Percentiles rank a stretch among this genome's conserved stretches.
Conservation (phyloP, 345 rosid genomes). For the Cardiospermum halicacabum region DNA sequence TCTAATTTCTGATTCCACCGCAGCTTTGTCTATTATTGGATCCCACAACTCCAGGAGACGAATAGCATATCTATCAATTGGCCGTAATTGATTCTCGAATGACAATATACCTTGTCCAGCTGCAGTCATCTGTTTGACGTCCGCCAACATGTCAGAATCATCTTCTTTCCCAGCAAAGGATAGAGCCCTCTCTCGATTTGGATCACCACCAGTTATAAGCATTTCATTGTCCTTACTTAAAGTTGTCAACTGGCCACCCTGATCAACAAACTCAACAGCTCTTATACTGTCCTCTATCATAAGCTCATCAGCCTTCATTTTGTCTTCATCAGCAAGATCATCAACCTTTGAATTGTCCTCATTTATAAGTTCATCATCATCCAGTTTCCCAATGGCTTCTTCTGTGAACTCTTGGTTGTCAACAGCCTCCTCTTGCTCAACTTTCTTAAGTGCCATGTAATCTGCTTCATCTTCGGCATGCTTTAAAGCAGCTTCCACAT, state of each 20-base stretch:
- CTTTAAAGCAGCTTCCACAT: slow-evolving; percentile 97
- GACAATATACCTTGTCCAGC: slow-evolving; percentile 85
- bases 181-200: slow-evolving; percentile 52
- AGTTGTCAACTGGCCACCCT: slow-evolving; percentile 31
- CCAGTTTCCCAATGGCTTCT: slow-evolving; percentile 80
- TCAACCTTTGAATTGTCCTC: slow-evolving; percentile 82
- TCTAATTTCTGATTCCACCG: slow-evolving; percentile 58
- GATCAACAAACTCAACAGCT: slow-evolving; percentile 71
- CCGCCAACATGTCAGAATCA: slow-evolving; percentile 80
- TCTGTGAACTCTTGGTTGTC: slow-evolving; percentile 98
- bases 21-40: slow-evolving; percentile 79
- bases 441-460: slow-evolving; percentile 98
- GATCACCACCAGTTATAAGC: slow-evolving; percentile 27
- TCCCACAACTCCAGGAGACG: slow-evolving; percentile 90
- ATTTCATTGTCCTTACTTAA: slow-evolving; percentile 36
- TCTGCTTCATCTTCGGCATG: slow-evolving; percentile 99
- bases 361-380: slow-evolving; percentile 82
- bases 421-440: slow-evolving; percentile 98
- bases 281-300: slow-evolving; percentile 75
- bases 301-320: slow-evolving; percentile 82
- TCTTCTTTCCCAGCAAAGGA: slow-evolving; percentile 68
- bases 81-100: slow-evolving; percentile 83
- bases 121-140: slow-evolving; percentile 93
- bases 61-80: slow-evolving; percentile 93
- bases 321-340: slow-evolving; percentile 18